Evolutionary conservation across 768 basidiomycete species (phyloP), one percentile per base, ranked within the genome.

Genomic region (Epithele typhae): DNA sequence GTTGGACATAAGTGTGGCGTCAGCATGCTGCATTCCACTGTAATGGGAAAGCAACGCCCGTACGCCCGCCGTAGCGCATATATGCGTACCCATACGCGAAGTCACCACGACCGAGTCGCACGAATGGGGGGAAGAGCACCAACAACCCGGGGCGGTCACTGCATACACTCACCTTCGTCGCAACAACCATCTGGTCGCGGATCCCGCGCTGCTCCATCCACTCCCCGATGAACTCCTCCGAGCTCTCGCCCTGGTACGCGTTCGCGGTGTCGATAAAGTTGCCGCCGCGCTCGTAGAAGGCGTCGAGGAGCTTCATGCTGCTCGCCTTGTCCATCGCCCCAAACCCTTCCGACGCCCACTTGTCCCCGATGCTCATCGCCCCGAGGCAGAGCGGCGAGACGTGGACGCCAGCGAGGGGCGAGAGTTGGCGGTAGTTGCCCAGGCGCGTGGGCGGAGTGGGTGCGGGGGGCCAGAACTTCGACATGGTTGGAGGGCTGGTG

Each of bases 211-310:
- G 39, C 49, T 71, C 67, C 57, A 71, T 71, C 76, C 76, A 78
- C 52, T 77, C 76, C 15, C 75, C 75, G 21, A 77, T 64, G 58
- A 73, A 72, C 40, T 53, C 52, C 57, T 86, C 81, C 3, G 77
- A 79, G 17, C 70, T 57, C 48, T 75, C 79, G 47, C 78, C 71
- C 52, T 82, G 78, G 45, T 77, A 77, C 52, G 55, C 61, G 45
- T 72, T 77, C 12, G 75, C 68, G 2, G 75, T 75, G 24, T 76
- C 72, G 55, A 77, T 71, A 46, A 69, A 70, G 61, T 76, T 74
- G 2, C 77, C 77, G 14, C 78, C 77, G 0, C 64, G 64, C 8
- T 71, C 65, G 39, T 63, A 68, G 56, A 55, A 75, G 7, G 71
- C 68, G 32, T 79, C 74, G 17, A 79, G 66, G 7, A 78, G 61